Conservation (phyloP, 2,329 filamentous ascomycete genomes). For the Lizonia empirigonia region DNA sequence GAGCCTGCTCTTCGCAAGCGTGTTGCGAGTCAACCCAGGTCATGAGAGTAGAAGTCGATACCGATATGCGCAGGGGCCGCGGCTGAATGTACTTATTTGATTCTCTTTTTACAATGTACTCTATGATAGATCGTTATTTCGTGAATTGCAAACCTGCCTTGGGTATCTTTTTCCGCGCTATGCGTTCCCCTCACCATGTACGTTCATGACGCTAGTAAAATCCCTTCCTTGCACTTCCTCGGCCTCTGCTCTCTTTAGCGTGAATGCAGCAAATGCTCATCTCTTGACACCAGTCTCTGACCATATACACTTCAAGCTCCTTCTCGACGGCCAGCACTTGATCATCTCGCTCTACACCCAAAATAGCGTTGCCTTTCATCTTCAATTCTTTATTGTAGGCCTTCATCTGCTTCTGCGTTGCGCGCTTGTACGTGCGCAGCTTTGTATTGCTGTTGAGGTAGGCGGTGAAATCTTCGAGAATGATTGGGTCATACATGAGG, state of each 20-base stretch:
- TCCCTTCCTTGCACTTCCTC: constrained; percentile 28
- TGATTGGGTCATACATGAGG: constrained; percentile 87
- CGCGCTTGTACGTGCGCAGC: constrained; percentile 31
- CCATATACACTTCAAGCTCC: constrained; percentile 56
- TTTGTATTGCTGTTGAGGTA: constrained; percentile 71
- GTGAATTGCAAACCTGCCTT: not conserved
- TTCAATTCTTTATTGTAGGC: constrained; percentile 35
- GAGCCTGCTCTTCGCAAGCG: not conserved
- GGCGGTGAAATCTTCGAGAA: constrained; percentile 79
- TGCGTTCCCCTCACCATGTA: not conserved
- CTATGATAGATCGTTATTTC: not conserved
- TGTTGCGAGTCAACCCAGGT: not conserved
- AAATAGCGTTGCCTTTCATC: constrained; percentile 14
- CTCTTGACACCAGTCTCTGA: constrained; percentile 89
- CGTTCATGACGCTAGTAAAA: constrained; percentile 22
- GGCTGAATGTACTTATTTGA: not conserved
- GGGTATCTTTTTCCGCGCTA: constrained; percentile 4
- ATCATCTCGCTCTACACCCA: constrained; percentile 21
- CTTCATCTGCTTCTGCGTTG: constrained; percentile 40
- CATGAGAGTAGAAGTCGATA: too few relatives aligned
- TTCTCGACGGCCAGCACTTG: constrained; percentile 33
- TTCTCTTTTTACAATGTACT: not conserved
- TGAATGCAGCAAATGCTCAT: constrained; percentile 84
- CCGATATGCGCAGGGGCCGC: not conserved
- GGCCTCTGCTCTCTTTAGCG: constrained; percentile 56